Base-by-base conservation (phyloP, 2,329 filamentous ascomycete genomes). In the Aspergillus terreus region DNA sequence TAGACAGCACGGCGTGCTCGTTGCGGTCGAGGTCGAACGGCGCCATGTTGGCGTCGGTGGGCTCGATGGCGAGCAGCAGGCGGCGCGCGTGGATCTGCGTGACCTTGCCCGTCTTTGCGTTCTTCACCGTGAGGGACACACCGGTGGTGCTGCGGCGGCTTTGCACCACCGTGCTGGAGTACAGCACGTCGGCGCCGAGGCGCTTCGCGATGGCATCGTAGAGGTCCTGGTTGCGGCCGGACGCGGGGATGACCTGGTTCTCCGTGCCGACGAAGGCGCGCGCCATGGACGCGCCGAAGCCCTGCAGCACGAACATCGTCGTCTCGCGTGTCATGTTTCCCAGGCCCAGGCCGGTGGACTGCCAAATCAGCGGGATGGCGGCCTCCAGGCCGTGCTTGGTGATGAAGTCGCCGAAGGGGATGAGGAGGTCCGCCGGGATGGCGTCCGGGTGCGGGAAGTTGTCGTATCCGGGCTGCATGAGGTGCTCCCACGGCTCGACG, bases 141-240 rank as follows among this genome's bases (percentile, higher is more conserved):
- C 71, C 71, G 15, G 52, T 50, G 2, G 58, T 45, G 14, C 61
- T 62, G 27, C 57, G 57, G 9, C 21, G 38, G 40, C 49, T 58
- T 11, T 50, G 25, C 15, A 59, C 35, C 1, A 76, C 73, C 1
- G 63, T 70, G 51, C 66, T 71, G 6, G 64, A 67, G 55, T 70
- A 71, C 2, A 76, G 57, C 1, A 77, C 69, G 32, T 75, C 71
- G 2, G 63, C 52, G n/a, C 67, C 70, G 0, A 78, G 63, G 23
- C 69, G 61, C 1, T 57, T 40, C 2, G 65, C 66, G 35, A 76
- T 66, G 11, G 64, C 64, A 47, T 75, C 71, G 55, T 76, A 78
- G 4, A 78, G 58, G 7, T 52, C 60, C 43, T 76, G 71, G 52
- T 72, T 71, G 55, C 75, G 75, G 45, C 57, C 57, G 6, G 53